Evolutionary conservation across 2,329 filamentous ascomycete genomes (phyloP).

Genomic region (Phialocephala sp.): DNA sequence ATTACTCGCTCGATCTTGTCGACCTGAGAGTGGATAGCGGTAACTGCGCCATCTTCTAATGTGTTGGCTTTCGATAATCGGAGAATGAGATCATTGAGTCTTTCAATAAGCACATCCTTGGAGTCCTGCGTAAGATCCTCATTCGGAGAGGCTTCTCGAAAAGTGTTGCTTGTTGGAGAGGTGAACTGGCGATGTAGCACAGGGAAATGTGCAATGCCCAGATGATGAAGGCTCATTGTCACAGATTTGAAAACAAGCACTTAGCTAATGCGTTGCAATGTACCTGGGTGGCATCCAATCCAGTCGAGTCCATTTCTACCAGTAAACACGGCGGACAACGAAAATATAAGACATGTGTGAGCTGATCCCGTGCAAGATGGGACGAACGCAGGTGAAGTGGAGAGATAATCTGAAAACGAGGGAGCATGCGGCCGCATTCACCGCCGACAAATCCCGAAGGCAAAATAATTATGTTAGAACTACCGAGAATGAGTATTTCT

Average conservation of each 20-base stretch:
- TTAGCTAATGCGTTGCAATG: neutral
- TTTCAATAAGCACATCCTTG: constrained; percentile 43
- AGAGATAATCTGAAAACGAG: constrained; percentile 3
- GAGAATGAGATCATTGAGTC: constrained; percentile 44
- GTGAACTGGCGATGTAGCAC: constrained; percentile 38
- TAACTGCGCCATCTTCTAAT: constrained; percentile 40
- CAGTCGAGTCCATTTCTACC: constrained; percentile 2
- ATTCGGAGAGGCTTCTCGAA: constrained; percentile 19
- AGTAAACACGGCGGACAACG: neutral
- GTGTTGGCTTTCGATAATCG: constrained; percentile 39
- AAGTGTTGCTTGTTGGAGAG: constrained; percentile 28
- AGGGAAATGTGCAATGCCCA: constrained; percentile 37
- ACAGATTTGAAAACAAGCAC: constrained; percentile 1
- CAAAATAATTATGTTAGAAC: neutral
- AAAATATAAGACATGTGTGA: constrained; percentile 15
- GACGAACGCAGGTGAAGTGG: neutral
- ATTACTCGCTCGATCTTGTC: constrained; percentile 46
- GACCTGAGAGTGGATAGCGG: constrained; percentile 45
- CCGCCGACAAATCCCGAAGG: neutral
- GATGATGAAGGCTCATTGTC: constrained; percentile 38
- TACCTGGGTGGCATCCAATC: neutral
- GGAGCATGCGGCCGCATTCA: constrained; percentile 1
- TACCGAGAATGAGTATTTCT: neutral
- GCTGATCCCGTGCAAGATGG: constrained; percentile 11
- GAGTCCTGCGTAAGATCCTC: constrained; percentile 39